Evolutionary conservation across 1,284 basidiomycete species (phyloP), one percentile per base, ranked within the genome.

Genomic region (Rhizoctonia solani): DNA sequence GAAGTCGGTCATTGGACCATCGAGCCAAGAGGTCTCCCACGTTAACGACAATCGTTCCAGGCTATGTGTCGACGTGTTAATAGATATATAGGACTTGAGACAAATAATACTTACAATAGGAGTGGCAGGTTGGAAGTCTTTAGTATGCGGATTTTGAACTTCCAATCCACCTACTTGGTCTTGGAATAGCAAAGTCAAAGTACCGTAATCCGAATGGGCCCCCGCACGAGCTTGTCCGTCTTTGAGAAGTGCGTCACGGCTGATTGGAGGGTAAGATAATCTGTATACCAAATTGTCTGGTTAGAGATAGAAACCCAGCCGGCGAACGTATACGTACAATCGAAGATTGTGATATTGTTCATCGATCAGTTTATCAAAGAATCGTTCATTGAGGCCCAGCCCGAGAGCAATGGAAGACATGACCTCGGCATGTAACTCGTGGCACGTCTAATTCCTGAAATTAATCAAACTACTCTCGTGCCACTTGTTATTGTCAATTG

Each of bases 161-260:
- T 95, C 88, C 14, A 95, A 80, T 0, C 92, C 92, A 16, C 92
- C 92, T 55, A 94, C 87, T 81, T 87, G 81, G 74, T 93, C 92
- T 76, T 94, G 92, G 79, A 93, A 94, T 6, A 95, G 80, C 19
- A 95, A 79, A 0, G 93, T 93, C 72, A 93, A 76, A 16, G 90
- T 89, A 3, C 93, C 92, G 72, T 93, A 94, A 76, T 92, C 90
- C 58, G 88, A 89, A 74, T 93, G 91, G 25, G 88, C 86, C 19
- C 89, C 90, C 21, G 89, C 90, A 46, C 90, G 82, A n/a, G 88
- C 85, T 73, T 89, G 87, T 0, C 88, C 89, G 1, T 88, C 85
- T 49, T 80, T 76, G 23, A 80, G 78, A 53, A 92, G 78, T n/a
- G 86, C 72, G 42, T 80, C 76, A 3, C 82, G 81, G 70, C 83